phyloP scores from a whole-genome alignment of 495 filamentous ascomycete species.

The Neurospora sp. region DNA sequence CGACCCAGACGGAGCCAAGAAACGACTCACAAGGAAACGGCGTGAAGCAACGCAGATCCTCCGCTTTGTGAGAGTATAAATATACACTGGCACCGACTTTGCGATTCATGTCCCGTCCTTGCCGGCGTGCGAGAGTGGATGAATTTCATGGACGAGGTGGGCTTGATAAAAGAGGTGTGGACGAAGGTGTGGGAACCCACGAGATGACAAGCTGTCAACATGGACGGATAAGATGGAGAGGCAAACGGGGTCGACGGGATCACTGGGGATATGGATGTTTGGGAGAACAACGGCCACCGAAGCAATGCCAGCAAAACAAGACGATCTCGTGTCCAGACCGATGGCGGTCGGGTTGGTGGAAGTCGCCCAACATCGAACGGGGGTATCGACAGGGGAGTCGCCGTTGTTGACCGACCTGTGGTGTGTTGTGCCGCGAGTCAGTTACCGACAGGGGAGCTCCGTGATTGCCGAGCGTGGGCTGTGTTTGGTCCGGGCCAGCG shows the following conservation, averaged over 20 bases:
- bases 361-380: background rate
- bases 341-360: background rate
- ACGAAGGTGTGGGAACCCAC: background rate
- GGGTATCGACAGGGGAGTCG: no score
- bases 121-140: background rate
- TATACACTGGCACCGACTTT: background rate
- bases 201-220: background rate
- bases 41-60: background rate
- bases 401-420: no score
- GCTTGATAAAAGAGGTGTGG: background rate
- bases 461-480: background rate
- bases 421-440: background rate
- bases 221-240: background rate
- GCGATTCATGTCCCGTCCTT: background rate
- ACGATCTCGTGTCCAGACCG: background rate
- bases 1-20: background rate
- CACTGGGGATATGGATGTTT: background rate
- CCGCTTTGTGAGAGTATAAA: background rate
- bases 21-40: background rate
- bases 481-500: background rate
- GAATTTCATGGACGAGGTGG: background rate
- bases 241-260: background rate
- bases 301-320: background rate
- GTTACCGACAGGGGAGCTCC: background rate
- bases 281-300: background rate